phyloP scores from a whole-genome alignment of 225 moss, liverwort and hornwort species.

The Marchantia paleacea region DNA sequence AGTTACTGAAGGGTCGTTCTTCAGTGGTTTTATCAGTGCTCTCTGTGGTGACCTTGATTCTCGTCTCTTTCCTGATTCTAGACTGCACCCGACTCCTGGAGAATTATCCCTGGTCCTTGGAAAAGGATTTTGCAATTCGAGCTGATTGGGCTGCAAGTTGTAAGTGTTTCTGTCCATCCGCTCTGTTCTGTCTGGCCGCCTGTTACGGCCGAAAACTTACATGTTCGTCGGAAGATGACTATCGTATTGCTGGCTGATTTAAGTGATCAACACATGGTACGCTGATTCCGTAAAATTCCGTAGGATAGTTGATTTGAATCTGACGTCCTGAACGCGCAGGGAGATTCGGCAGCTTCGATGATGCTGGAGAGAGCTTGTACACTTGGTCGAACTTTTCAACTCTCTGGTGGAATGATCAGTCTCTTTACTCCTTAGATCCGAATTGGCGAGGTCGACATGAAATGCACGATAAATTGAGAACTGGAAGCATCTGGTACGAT shows the following conservation, averaged over 20 bases:
- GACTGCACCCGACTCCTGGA: neutral
- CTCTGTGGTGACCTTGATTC: neutral
- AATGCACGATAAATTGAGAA: constrained; percentile 12
- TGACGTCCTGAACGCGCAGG: neutral
- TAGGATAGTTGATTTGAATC: neutral
- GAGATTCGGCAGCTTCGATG: neutral
- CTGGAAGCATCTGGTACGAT: constrained; percentile 28
- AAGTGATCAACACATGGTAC: neutral
- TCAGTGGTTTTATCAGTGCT: neutral
- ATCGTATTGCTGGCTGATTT: neutral
- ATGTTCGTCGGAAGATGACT: neutral
- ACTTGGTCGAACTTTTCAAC: constrained; percentile 25
- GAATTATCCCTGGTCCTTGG: neutral
- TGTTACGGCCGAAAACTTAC: too few species aligned
- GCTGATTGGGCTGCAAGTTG: neutral
- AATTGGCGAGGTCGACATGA: constrained; percentile 28
- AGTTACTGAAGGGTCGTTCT: neutral
- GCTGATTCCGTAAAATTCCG: neutral
- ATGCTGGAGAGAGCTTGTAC: neutral
- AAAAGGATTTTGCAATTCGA: neutral
- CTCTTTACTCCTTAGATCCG: constrained; percentile 2
- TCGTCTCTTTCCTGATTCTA: neutral
- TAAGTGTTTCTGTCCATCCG: neutral
- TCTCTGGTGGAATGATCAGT: constrained; percentile 14
- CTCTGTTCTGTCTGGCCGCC: neutral